A percentile compares a stretch with the other conserved stretches of the same genome.
phyloP scores from a whole-genome alignment of 2,329 filamentous ascomycete species.

The Daldinia eschscholtzii region DNA sequence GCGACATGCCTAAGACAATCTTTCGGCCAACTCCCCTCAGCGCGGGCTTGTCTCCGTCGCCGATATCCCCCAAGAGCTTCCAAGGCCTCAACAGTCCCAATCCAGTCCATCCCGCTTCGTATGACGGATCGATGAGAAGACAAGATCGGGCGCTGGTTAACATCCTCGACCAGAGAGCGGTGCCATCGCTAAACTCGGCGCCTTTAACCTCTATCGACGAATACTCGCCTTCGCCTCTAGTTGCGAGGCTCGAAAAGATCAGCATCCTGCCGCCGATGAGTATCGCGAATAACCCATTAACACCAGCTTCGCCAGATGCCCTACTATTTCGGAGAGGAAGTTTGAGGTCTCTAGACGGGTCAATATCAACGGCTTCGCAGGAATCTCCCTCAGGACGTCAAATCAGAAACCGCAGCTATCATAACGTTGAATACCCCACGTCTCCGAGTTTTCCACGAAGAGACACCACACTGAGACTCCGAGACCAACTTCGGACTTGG shows the following conservation, averaged over 20 bases:
- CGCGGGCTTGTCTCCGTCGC: conserved; percentile 49
- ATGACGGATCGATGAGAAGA: conserved; percentile 54
- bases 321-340: conserved; percentile 17
- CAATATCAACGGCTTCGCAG: not conserved
- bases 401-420: conserved; percentile 15
- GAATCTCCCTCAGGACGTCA: conserved; percentile 8
- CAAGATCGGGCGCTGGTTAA: conserved; percentile 55
- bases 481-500: conserved; percentile 57
- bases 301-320: conserved; percentile 26
- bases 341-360: not conserved
- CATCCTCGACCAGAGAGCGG: conserved; percentile 51
- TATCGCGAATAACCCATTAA: conserved; percentile 19
- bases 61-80: conserved; percentile 51
- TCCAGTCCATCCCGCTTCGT: conserved; percentile 52
- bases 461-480: conserved; percentile 43
- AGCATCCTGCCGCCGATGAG: conserved; percentile 46
- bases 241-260: conserved; percentile 47
- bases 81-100: conserved; percentile 55
- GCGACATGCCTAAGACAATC: conserved; percentile 43
- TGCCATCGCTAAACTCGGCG: conserved; percentile 40
- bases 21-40: conserved; percentile 46
- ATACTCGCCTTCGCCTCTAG: conserved; percentile 46
- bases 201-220: conserved; percentile 51
- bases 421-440: not conserved
- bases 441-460: conserved; percentile 37